Evolutionary conservation across 23 red algal genomes (phyloP).

Genomic region (Gracilaria caudata): DNA sequence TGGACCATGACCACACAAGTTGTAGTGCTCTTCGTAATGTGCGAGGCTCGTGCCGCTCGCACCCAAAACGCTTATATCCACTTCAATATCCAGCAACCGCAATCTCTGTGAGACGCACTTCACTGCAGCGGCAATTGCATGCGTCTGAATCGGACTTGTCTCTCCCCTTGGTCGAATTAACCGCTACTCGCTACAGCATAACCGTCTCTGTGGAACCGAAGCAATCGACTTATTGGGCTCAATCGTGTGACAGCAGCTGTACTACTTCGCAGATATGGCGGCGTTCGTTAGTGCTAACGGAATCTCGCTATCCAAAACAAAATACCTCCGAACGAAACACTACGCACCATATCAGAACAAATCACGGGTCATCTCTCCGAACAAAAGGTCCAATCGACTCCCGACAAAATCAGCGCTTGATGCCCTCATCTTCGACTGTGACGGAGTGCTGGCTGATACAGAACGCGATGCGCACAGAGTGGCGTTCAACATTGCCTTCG

Average conservation of each 20-base stretch:
- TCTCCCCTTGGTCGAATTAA: too few relatives aligned
- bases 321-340: background rate
- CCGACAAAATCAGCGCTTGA: slow-evolving; percentile 35
- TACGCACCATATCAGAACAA: background rate
- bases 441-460: slow-evolving; percentile 98
- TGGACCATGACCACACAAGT: background rate
- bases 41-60: too few relatives aligned
- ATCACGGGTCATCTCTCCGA: background rate
- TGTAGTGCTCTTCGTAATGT: background rate
- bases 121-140: too few relatives aligned
- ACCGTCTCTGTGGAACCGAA: too few relatives aligned
- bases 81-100: too few relatives aligned
- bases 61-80: too few relatives aligned
- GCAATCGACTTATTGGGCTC: too few relatives aligned
- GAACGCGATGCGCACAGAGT: slow-evolving; percentile 95
- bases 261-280: background rate
- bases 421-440: slow-evolving; percentile 96
- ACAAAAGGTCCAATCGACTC: background rate
- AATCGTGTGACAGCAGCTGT: too few relatives aligned
- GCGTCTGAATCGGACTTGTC: too few relatives aligned
- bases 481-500: slow-evolving; percentile 93
- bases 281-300: background rate
- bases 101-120: too few relatives aligned
- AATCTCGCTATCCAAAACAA: background rate
- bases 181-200: too few relatives aligned